These are phyloP conservation scores for Ascochyta clinopodiicola DNA, from an alignment of 2,329 filamentous ascomycete genomes.

Conservation along the genomic window DNA sequence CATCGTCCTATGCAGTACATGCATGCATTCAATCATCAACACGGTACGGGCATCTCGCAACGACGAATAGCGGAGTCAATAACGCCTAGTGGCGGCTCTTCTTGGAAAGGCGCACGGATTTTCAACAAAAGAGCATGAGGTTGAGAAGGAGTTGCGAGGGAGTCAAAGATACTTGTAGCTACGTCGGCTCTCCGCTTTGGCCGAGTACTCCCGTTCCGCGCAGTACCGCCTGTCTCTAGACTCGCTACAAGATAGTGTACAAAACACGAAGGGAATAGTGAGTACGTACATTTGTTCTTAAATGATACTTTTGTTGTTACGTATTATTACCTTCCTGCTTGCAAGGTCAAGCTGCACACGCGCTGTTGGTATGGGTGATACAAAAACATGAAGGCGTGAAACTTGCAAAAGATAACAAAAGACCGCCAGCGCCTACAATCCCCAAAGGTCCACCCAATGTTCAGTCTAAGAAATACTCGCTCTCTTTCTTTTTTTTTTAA, in stretches of 20 bases:
- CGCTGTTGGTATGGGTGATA: neutral
- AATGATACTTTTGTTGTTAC: neutral
- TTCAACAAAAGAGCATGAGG: neutral
- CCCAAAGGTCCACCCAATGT: neutral
- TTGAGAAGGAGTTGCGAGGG: neutral
- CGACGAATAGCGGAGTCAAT: neutral
- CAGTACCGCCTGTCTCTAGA: neutral
- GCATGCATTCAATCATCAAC: neutral
- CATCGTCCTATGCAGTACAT: neutral
- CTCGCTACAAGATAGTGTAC: neutral
- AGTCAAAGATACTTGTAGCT: constrained; percentile 1
- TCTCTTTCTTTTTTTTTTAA: constrained; percentile 4
- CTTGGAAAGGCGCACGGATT: neutral
- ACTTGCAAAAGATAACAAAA: neutral
- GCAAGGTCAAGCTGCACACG: neutral
- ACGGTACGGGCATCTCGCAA: neutral
- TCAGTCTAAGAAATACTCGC: neutral
- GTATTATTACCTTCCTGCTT: neutral
- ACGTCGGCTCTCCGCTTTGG: constrained; percentile 14
- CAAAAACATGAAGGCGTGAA: neutral
- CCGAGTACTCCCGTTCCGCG: constrained; percentile 2
- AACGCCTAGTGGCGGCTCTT: neutral
- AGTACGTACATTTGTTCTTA: neutral
- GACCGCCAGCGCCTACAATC: constrained; percentile 1
- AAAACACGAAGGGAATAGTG: no score